Percentiles rank a stretch among this genome's conserved stretches.
These are phyloP conservation scores for Euryodendron excelsum DNA, from an alignment of 148 eudicot species.

Conservation along the genomic window DNA sequence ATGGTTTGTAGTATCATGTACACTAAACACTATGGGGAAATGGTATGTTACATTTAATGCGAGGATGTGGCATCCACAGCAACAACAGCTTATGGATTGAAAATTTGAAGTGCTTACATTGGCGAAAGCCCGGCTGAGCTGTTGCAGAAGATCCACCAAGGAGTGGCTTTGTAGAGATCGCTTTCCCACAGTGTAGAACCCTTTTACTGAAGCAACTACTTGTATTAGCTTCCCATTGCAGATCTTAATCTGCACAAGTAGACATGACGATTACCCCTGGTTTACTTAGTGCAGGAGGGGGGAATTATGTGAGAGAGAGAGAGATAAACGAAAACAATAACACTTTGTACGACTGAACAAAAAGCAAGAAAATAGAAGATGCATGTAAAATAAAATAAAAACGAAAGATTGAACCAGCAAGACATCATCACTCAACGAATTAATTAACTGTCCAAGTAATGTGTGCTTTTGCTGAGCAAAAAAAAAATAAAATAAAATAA, in stretches of 20 bases:
- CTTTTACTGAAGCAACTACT: slow-evolving; percentile 78
- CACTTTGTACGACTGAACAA: too few species aligned
- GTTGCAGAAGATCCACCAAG: slow-evolving; percentile 94
- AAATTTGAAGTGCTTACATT: slow-evolving; percentile 59
- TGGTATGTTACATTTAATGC: not conserved
- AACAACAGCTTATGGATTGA: not conserved
- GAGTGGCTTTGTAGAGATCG: slow-evolving; percentile 73
- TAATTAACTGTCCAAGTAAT: too few species aligned
- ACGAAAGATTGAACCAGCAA: too few species aligned
- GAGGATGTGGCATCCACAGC: not conserved
- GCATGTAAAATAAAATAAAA: too few species aligned
- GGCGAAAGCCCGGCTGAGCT: slow-evolving; percentile 94
- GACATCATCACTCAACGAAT: too few species aligned
- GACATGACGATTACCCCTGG: slow-evolving; percentile 34
- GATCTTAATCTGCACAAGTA: slow-evolving; percentile 69
- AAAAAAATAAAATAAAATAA: too few species aligned
- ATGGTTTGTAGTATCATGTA: not conserved
- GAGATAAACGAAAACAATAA: too few species aligned
- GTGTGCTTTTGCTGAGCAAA: too few species aligned
- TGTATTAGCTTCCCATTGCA: slow-evolving; percentile 92
- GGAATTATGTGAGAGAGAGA: too few species aligned
- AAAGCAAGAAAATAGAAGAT: too few species aligned
- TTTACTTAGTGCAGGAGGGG: too few species aligned
- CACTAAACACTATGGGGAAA: too few species aligned
- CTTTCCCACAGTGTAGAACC: slow-evolving; percentile 87